Evolutionary conservation across 2,329 filamentous ascomycete species (phyloP), one percentile per base, ranked within the genome.

Genomic region (Alternaria triticina): DNA sequence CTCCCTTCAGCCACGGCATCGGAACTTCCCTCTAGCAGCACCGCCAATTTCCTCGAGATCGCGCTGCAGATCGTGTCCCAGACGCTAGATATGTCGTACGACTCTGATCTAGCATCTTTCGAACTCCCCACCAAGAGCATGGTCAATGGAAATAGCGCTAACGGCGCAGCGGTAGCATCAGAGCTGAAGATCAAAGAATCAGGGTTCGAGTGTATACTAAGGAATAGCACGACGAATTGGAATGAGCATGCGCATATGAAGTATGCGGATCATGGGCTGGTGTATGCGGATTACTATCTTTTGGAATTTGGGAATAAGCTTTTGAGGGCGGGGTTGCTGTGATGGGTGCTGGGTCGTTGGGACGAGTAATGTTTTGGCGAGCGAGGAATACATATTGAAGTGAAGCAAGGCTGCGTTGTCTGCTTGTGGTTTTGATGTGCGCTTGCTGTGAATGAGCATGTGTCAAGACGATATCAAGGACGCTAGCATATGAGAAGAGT

Each of bases 271-370:
- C 83, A 85, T 70, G 83, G 83, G 1, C 63, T 86, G 20, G 83
- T 85, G 0, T 85, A 85, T 68, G 83, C 83, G 0, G 83, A 85
- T 62, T 85, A 85, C 66, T 85, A 79, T 59, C 79, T 85, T 30
- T 60, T 85, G 13, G 73, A 84, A 30, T 78, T 83, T 36, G 83
- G 83, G 7, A 86, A 85, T 56, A 79, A 81, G 50, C 65, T 86
- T n/a, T 59, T 86, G 44, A 70, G 77, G 43, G 68, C 71, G 11
- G 76, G 77, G 1, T 64, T 77, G 17, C 25, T 78, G 17, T 78
- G 55, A 68, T 46, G 28, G 33, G 33, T 40, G 33, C 5, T 40
- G 33, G 33, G 15, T 7, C 15, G 4, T 40, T 40, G 33, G 33
- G 8, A 10, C 5, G 33, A 17, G 33, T 40, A 4, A 9, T 40